Conservation (phyloP, 2,329 filamentous ascomycete species). For the Claviceps purpurea region DNA sequence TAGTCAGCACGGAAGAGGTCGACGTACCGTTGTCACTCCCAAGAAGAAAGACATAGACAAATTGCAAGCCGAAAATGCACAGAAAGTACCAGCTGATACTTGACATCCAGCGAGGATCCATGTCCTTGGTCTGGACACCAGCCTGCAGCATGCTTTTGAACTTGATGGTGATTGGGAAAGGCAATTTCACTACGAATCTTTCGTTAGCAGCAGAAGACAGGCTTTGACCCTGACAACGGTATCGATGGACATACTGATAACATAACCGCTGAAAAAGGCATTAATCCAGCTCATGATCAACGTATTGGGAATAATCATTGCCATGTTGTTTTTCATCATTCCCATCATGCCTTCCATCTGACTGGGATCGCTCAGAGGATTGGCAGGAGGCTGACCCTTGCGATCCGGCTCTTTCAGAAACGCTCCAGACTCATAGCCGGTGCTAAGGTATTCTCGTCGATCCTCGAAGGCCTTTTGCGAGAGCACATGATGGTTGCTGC, state of each 20-base stretch:
- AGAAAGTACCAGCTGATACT: conserved; percentile 98
- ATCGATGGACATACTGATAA: conserved; percentile 58
- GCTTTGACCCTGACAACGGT: not conserved
- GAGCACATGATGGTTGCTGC: conserved; percentile 68
- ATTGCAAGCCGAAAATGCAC: conserved; percentile 90
- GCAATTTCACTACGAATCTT: conserved; percentile 64
- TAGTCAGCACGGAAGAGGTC: not conserved
- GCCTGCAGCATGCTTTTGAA: conserved; percentile 99
- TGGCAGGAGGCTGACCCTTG: conserved; percentile 75
- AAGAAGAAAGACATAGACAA: conserved; percentile 92
- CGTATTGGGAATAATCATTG: conserved; percentile 98
- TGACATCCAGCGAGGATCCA: conserved; percentile 97
- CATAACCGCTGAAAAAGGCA: conserved; percentile 95
- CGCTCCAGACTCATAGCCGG: conserved; percentile 70
- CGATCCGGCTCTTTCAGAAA: conserved; percentile 83
- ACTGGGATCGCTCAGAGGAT: conserved; percentile 88
- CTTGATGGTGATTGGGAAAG: conserved; percentile 93
- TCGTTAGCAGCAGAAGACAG: conserved; percentile 9
- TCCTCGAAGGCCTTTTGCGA: conserved; percentile 63
- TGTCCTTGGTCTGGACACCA: conserved; percentile 85
- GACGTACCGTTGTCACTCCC: conserved; percentile 85
- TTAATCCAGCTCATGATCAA: conserved; percentile 99
- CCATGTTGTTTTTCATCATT: conserved; percentile 99
- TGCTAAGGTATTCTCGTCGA: conserved; percentile 68
- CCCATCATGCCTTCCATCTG: conserved; percentile 99